Base-by-base conservation (phyloP, 805 yeast genomes). In the Monosporozyma unispora region DNA sequence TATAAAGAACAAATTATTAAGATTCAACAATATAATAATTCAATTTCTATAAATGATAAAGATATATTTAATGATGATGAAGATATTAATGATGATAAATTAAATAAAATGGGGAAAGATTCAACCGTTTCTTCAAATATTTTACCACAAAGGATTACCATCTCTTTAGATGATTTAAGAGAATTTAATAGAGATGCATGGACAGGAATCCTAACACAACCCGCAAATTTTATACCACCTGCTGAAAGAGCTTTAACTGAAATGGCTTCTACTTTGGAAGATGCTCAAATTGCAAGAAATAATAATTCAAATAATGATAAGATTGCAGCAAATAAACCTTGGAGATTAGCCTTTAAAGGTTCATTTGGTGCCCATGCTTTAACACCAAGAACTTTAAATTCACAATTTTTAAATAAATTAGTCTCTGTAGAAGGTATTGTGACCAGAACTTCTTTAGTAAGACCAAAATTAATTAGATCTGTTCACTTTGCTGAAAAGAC, bases 361-460 rank as follows among this genome's bases (percentile, higher is more conserved):
- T 82, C 97, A 0, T 88, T 93, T 67, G 98, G 98, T 49, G 79
- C 82, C 49, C 90, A 89, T 63, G 77, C 84, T 43, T 81, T 91
- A 27, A 83, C 89, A 22, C 97, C 99, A 19, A 78, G 98, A 60
- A 81, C 96, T 3, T 80, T 93, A 50, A 79, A 82, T 51, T 83
- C 98, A 2, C 69, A 76, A 12, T 83, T 79, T 55, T 71, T 93
- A 47, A 88, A 96, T 49, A 82, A 83, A 61, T 72, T 91, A 77
- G 80, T 93, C 42, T 82, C 95, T 1, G 74, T 93, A 22, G 97
- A 93, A 69, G 99, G 99, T 49, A 93, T 93, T 58, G 96, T 93
- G 16, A 91, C 98, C 1, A 76, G 93, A 54, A 90, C 96, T 28
- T 89, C 97, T 1, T 73, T 93, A 50, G 95, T 93, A 40, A 78